phyloP scores from a whole-genome alignment of 2,329 filamentous ascomycete genomes.

The Trichoderma koningii region DNA sequence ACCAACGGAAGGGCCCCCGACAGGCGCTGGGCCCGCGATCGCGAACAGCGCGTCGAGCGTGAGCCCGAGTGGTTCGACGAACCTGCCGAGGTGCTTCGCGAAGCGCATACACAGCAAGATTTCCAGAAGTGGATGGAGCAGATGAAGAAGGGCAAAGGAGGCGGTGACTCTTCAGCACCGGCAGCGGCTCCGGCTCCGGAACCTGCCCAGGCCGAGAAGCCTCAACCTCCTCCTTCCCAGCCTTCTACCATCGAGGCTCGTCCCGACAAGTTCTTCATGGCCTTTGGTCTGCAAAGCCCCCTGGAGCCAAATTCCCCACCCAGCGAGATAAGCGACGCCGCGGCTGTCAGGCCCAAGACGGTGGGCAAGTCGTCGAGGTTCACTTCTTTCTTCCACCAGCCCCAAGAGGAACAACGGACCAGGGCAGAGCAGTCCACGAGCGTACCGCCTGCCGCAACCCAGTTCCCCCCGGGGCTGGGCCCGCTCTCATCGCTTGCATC shows the following conservation, averaged over 20 bases:
- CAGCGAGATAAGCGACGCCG: constrained; percentile 49
- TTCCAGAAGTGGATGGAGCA: constrained; percentile 93
- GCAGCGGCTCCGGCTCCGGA: constrained; percentile 38
- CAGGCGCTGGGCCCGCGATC: constrained; percentile 59
- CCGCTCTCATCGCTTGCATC: constrained; percentile 25
- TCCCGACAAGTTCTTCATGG: constrained; percentile 76
- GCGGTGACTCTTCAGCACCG: constrained; percentile 36
- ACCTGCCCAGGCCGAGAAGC: constrained; percentile 50
- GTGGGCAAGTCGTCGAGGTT: constrained; percentile 76
- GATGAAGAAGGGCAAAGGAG: constrained; percentile 71
- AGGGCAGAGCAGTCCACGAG: constrained; percentile 52
- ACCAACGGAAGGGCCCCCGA: constrained; percentile 50
- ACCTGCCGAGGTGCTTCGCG: constrained; percentile 66
- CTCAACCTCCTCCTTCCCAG: constrained; percentile 58
- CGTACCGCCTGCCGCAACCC: constrained; percentile 18
- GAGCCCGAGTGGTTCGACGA: constrained; percentile 92
- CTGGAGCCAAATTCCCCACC: constrained; percentile 51
- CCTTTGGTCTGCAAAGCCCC: constrained; percentile 45
- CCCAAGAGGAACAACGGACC: constrained; percentile 54
- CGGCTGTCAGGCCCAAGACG: constrained; percentile 56
- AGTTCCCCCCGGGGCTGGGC: constrained; percentile 28
- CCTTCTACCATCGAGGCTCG: constrained; percentile 66
- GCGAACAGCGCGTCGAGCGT: constrained; percentile 65
- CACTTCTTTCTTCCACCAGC: constrained; percentile 69
- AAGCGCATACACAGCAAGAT: constrained; percentile 81